Conservation (phyloP, 2,329 filamentous ascomycete genomes). For the Venturiaceae sp. region DNA sequence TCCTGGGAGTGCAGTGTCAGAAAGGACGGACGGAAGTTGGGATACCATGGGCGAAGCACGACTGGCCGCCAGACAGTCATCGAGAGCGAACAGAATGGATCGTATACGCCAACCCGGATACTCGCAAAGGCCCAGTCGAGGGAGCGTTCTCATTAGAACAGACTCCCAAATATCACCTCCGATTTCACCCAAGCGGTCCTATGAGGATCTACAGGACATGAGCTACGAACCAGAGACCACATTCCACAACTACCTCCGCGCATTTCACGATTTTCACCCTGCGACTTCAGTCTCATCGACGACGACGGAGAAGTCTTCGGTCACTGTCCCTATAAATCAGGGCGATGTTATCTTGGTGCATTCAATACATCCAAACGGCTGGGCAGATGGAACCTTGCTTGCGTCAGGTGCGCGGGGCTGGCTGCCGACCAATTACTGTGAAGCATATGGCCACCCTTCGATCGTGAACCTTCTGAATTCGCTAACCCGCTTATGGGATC, state of each 20-base stretch:
- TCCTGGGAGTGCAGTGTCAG: not conserved
- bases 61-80: not conserved
- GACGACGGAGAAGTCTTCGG: slow-evolving; percentile 52
- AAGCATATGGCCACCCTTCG: slow-evolving; percentile 81
- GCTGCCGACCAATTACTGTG: slow-evolving; percentile 97
- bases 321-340: slow-evolving; percentile 79
- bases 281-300: slow-evolving; percentile 62
- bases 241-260: slow-evolving; percentile 91
- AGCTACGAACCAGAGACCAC: slow-evolving; percentile 47
- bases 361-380: slow-evolving; percentile 95
- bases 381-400: slow-evolving; percentile 91
- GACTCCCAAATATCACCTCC: slow-evolving; percentile 62
- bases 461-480: slow-evolving; percentile 80
- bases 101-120: not conserved
- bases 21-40: not conserved
- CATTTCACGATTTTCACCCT: slow-evolving; percentile 87
- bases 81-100: not conserved
- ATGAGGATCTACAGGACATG: slow-evolving; percentile 38
- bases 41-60: not conserved
- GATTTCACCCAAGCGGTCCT: slow-evolving; percentile 60
- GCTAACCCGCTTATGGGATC: slow-evolving; percentile 84
- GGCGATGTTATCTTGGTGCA: slow-evolving; percentile 92
- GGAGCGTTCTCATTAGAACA: not conserved
- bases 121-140: not conserved
- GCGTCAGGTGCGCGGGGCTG: slow-evolving; percentile 81